Conservation (phyloP, 202 grass and related monocot species). For the Hordeum pubiflorum region DNA sequence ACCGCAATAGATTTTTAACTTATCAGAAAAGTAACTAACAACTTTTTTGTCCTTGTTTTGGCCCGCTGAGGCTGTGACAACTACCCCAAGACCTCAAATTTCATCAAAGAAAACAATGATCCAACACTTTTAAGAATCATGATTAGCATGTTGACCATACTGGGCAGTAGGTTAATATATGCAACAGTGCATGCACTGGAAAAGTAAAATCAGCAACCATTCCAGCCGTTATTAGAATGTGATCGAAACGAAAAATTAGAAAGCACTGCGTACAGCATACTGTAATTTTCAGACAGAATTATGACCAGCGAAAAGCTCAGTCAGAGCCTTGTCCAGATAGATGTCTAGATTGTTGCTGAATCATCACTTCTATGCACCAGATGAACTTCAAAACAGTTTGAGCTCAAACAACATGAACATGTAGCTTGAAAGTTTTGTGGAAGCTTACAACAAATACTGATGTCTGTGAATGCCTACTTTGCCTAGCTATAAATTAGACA, state of each 20-base stretch:
- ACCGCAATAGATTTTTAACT: neutral
- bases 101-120: neutral
- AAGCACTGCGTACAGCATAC: neutral
- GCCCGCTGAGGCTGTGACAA: neutral
- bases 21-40: neutral
- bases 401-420: conserved; percentile 11
- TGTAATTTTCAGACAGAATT: neutral
- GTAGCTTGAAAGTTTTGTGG: neutral
- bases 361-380: neutral
- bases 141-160: neutral
- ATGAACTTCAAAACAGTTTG: neutral
- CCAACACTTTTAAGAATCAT: neutral
- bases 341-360: conserved; percentile 1
- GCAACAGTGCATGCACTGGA: neutral
- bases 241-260: neutral
- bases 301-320: neutral
- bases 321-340: neutral
- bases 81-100: neutral
- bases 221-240: neutral
- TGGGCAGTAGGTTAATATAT: neutral
- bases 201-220: neutral
- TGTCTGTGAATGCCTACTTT: neutral
- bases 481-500: neutral
- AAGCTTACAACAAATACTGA: conserved; percentile 6
- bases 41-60: neutral